Evolutionary conservation across 192 early-diverging fungal genomes (phyloP).

Genomic region (Podila clonocystis): DNA sequence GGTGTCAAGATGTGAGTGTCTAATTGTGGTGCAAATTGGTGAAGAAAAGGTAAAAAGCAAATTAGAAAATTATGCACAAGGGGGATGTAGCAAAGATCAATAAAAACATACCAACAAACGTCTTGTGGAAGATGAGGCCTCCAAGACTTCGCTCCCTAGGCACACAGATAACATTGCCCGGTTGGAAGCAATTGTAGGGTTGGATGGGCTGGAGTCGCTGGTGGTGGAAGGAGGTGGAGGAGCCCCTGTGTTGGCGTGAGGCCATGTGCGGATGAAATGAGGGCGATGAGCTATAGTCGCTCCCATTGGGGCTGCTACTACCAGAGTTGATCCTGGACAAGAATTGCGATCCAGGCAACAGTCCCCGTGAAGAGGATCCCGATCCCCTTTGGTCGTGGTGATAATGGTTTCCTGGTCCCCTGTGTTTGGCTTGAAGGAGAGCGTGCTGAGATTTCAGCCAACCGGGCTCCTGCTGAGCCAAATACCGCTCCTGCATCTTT

Average conservation of each 20-base stretch:
- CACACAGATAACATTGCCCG: conserved; percentile 56
- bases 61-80: background rate
- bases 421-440: conserved; percentile 40
- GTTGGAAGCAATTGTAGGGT: conserved; percentile 50
- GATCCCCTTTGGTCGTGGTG: conserved; percentile 5
- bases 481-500: conserved; percentile 43
- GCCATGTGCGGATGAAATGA: conserved; percentile 22
- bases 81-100: background rate
- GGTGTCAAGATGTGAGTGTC: conserved; percentile 62
- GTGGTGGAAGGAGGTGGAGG: background rate
- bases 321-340: conserved; percentile 31
- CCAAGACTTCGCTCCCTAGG: conserved; percentile 56
- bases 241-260: background rate
- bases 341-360: conserved; percentile 19
- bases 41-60: background rate
- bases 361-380: background rate
- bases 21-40: conserved; percentile 16
- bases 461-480: conserved; percentile 37
- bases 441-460: conserved; percentile 43
- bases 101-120: conserved; percentile 52
- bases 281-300: conserved; percentile 44
- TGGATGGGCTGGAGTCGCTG: conserved; percentile 39
- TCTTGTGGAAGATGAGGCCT: conserved; percentile 53
- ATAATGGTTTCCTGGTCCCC: conserved; percentile 3
- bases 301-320: conserved; percentile 35